A percentile compares a stretch with the other conserved stretches of the same genome.
These are phyloP conservation scores for Penicillium hordei DNA, from an alignment of 2,329 filamentous ascomycete genomes.

Conservation along the genomic window DNA sequence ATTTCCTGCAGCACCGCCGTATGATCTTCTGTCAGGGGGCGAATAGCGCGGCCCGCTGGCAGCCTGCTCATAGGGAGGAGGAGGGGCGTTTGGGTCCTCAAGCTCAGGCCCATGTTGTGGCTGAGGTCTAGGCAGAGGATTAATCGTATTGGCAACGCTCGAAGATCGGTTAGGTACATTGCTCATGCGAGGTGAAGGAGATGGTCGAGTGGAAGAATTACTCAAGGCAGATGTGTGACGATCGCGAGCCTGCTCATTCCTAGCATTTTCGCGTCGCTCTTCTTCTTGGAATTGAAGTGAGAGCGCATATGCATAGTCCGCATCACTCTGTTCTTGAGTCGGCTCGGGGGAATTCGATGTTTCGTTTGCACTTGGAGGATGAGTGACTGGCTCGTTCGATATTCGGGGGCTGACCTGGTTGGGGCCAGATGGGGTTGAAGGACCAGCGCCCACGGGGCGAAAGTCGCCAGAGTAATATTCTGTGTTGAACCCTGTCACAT, in stretches of 20 bases:
- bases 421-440: conserved; percentile 32
- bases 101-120: conserved; percentile 28
- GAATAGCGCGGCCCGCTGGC: conserved; percentile 57
- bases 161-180: conserved; percentile 21
- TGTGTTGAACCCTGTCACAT: conserved; percentile 78
- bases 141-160: conserved; percentile 22
- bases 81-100: conserved; percentile 53
- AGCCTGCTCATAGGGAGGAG: conserved; percentile 66
- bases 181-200: conserved; percentile 13
- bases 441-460: conserved; percentile 68
- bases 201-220: conserved; percentile 17
- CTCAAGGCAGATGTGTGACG: conserved; percentile 23
- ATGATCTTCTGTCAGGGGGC: conserved; percentile 47
- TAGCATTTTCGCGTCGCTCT: conserved; percentile 64
- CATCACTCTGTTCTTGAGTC: conserved; percentile 65
- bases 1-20: conserved; percentile 26
- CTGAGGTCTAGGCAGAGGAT: conserved; percentile 12
- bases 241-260: conserved; percentile 41
- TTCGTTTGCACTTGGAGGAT: conserved; percentile 12
- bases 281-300: conserved; percentile 94
- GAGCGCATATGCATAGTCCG: conserved; percentile 80
- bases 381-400: conserved; percentile 25
- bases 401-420: conserved; percentile 30
- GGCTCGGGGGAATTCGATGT: conserved; percentile 21
- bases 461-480: conserved; percentile 92